These are phyloP conservation scores for Cinnamomum chago DNA, from an alignment of 164 flowering plant genomes.

Conservation along the genomic window DNA sequence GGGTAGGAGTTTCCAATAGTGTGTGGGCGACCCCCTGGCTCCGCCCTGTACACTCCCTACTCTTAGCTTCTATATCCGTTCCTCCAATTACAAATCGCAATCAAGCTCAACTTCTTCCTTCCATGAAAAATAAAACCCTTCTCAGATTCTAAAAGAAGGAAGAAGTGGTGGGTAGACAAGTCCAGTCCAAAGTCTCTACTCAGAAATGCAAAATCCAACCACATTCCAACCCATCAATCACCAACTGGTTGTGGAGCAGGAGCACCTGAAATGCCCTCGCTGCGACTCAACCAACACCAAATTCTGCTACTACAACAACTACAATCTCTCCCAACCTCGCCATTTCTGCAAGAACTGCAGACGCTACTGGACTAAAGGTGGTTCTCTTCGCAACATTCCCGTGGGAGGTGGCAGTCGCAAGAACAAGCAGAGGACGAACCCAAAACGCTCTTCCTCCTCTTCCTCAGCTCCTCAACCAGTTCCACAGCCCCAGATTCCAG, in stretches of 20 bases:
- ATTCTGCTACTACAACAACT: conserved; percentile 42
- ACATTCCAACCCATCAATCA: conserved; percentile 41
- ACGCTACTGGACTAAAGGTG: conserved; percentile 35
- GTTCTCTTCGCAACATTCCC: conserved; percentile 69
- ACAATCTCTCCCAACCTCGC: conserved; percentile 36
- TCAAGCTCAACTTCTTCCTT: not conserved
- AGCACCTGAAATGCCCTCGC: conserved; percentile 72
- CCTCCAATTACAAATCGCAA: not conserved
- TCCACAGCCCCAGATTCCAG: conserved; percentile 6
- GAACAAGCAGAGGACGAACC: conserved; percentile 31
- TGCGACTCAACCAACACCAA: conserved; percentile 82
- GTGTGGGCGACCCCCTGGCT: no score
- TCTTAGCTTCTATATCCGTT: no score
- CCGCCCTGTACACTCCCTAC: no score
- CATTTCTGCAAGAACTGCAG: conserved; percentile 34
- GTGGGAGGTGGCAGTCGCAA: conserved; percentile 68
- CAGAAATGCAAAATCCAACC: conserved; percentile 54
- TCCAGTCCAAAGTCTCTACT: not conserved
- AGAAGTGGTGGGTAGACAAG: not conserved
- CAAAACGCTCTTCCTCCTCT: conserved; percentile 15
- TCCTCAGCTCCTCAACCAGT: conserved; percentile 7
- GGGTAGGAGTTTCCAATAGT: no score
- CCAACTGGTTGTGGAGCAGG: conserved; percentile 47
- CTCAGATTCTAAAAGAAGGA: not conserved
- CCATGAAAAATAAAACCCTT: not conserved